phyloP scores from a whole-genome alignment of 257 asterid genomes.

The Avicennia marina region DNA sequence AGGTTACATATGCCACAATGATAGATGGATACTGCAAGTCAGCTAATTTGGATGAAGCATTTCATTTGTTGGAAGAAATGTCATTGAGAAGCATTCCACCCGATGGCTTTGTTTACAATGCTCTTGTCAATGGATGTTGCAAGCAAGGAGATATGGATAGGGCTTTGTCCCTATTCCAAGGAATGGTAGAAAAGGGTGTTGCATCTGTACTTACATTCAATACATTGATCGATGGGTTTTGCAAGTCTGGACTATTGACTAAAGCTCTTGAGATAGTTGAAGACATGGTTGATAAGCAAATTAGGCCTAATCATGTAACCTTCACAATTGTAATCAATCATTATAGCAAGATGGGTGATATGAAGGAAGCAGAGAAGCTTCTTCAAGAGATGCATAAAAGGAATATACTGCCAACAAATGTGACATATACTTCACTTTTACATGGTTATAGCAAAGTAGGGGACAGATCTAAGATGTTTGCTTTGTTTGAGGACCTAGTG shows the following conservation, averaged over 20 bases:
- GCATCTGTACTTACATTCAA: conserved; percentile 65
- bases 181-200: conserved; percentile 48
- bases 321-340: conserved; percentile 66
- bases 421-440: conserved; percentile 66
- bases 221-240: conserved; percentile 63
- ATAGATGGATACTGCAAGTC: conserved; percentile 79
- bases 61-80: conserved; percentile 63
- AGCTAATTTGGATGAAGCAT: conserved; percentile 53
- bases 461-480: conserved; percentile 53
- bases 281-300: conserved; percentile 52
- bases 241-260: conserved; percentile 57
- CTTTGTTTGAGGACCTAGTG: conserved; percentile 53
- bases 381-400: conserved; percentile 53
- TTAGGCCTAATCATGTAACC: conserved; percentile 67
- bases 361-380: conserved; percentile 68
- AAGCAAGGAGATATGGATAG: conserved; percentile 61
- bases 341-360: conserved; percentile 50
- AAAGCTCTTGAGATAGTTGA: conserved; percentile 59
- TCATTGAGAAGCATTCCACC: conserved; percentile 46
- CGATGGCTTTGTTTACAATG: conserved; percentile 60
- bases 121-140: conserved; percentile 78
- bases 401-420: conserved; percentile 58
- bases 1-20: conserved; percentile 71
- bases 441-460: conserved; percentile 70
- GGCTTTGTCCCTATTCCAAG: conserved; percentile 51